Base-by-base conservation (phyloP, 108 stramenopile species). In the Stephanodiscus minutulus region DNA sequence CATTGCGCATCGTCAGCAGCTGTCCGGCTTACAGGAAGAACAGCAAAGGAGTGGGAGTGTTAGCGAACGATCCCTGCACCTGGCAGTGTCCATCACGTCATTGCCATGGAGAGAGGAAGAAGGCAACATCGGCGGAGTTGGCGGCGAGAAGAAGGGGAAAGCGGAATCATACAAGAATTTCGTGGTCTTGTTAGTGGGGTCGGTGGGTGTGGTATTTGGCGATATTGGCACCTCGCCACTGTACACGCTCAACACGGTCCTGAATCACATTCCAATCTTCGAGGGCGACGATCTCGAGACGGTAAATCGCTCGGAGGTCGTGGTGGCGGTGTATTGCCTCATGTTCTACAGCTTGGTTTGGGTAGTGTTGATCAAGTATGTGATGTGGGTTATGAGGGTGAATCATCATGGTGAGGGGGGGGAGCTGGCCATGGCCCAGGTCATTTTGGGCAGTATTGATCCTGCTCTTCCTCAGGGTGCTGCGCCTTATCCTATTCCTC, bases 321-420 rank as follows among this genome's bases (percentile, higher is more conserved):
- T 55, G 25, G 54, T 55, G 54, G 54, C 54, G 12, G 27, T 28
- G 25, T 55, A 55, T 25, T 55, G 54, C 27, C 27, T 55, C 25
- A 55, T 55, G 25, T 55, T 55, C 22, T 55, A 55, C 22, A 55
- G 15, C 25, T 55, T 55, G 54, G 54, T 55, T 55, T 55, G 54
- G 54, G 54, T 55, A 25, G 54, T 55, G 27, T 55, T 55, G 54
- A 55, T 55, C 54, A 55, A 55, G 27, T 55, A 55, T 55, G 54
- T 55, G 12, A 28, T 55, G 5, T 55, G 54, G 54, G 54, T 55
- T 2, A 55, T 55, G 54, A 55, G 54, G 27, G 54, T 55, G 22
- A 55, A 55, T 55, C 54, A 55, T 55, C 54, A 55, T 25, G 54
- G 54, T 55, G 54, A 25, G 12, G 54, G 54, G 22, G 54, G 54